Conservation (phyloP, 2,329 filamentous ascomycete genomes). For the Pezicula neosporulosa region DNA sequence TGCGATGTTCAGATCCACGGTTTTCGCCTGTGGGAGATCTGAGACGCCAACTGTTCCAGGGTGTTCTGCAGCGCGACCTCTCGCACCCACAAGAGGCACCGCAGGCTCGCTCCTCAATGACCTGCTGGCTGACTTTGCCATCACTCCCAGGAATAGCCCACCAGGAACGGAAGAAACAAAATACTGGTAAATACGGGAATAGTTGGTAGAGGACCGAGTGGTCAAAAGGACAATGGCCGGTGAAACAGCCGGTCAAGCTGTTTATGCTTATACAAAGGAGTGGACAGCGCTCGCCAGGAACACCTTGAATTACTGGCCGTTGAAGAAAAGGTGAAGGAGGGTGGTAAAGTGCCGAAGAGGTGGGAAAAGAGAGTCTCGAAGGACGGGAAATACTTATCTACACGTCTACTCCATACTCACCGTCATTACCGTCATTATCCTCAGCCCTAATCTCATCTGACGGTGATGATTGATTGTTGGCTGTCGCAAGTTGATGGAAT, state of each 20-base stretch:
- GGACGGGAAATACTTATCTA: conserved; percentile 17
- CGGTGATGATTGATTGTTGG: conserved; percentile 2
- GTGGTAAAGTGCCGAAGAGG: conserved; percentile 4
- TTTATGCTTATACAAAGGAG: conserved; percentile 23
- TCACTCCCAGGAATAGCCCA: conserved; percentile 3
- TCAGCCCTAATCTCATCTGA: conserved; percentile 10
- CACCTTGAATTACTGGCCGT: conserved; percentile 14
- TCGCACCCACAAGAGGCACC: conserved; percentile 6
- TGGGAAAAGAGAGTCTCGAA: conserved; percentile 12
- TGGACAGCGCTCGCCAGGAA: conserved; percentile 28
- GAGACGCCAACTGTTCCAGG: conserved; percentile 24
- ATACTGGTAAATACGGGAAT: neutral
- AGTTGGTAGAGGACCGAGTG: neutral
- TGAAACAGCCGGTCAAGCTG: conserved; percentile 15
- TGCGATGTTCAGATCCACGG: conserved; percentile 9
- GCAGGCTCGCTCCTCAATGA: conserved; percentile 16
- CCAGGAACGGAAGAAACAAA: neutral
- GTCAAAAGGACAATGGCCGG: neutral
- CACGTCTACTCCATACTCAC: neutral
- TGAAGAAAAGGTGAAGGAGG: conserved; percentile 6
- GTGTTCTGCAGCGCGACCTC: conserved; percentile 22
- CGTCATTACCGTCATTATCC: conserved; percentile 3
- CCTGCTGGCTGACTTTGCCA: conserved; percentile 17
- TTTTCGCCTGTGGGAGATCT: conserved; percentile 24
- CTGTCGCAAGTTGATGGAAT: conserved; percentile 52